Evolutionary conservation across 2,329 filamentous ascomycete species (phyloP).

Genomic region (Penicillium sp.): DNA sequence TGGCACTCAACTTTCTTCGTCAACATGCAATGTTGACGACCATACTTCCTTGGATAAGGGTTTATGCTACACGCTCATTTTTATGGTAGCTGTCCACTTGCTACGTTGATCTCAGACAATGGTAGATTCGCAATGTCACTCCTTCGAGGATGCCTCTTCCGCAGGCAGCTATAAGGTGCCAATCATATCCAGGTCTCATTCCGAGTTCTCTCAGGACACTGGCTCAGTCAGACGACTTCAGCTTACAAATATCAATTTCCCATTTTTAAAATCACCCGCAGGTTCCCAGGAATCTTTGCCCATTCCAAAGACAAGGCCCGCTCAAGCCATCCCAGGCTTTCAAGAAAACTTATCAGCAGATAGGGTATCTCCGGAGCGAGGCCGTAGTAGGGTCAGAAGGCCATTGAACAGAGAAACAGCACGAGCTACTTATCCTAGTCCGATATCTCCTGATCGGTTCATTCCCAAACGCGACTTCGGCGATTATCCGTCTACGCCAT

Average conservation of each 20-base stretch:
- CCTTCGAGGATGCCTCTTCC: constrained; percentile 25
- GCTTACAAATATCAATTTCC: constrained; percentile 20
- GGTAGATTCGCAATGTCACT: constrained; percentile 28
- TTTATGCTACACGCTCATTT: constrained; percentile 20
- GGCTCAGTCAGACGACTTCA: constrained; percentile 6
- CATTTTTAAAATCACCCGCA: constrained; percentile 13
- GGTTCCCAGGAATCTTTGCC: constrained; percentile 9
- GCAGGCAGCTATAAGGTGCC: constrained; percentile 8
- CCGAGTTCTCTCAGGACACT: constrained; percentile 8
- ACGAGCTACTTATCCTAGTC: constrained; percentile 17
- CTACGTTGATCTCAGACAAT: constrained; percentile 15
- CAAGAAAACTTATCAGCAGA: constrained; percentile 12
- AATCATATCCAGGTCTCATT: constrained; percentile 13
- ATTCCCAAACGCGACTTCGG: constrained; percentile 50
- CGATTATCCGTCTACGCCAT: constrained; percentile 48
- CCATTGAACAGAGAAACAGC: constrained; percentile 9
- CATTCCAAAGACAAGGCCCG: neutral
- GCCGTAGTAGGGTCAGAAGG: constrained; percentile 17
- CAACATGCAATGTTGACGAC: neutral
- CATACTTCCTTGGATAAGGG: constrained; percentile 3
- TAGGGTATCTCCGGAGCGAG: constrained; percentile 10
- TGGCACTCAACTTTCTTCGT: neutral
- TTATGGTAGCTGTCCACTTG: neutral
- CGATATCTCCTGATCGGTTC: constrained; percentile 57
- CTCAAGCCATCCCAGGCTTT: neutral